These are phyloP conservation scores for Dactylonectria estremocensis DNA, from an alignment of 2,329 filamentous ascomycete genomes.

Conservation along the genomic window DNA sequence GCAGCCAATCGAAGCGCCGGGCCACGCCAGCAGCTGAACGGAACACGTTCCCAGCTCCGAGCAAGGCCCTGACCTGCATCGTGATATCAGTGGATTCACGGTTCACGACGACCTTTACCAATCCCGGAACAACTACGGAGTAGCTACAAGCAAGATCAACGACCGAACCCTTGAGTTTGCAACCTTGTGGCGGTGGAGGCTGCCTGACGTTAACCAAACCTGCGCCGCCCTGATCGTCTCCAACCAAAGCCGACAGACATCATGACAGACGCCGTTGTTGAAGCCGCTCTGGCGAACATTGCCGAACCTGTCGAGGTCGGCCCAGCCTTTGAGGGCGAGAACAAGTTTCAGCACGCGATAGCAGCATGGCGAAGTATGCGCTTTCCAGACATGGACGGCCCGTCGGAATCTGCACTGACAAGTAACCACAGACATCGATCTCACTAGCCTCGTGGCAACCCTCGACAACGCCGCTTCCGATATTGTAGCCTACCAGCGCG, in stretches of 20 bases:
- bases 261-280: conserved; percentile 54
- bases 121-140: conserved; percentile 25
- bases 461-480: conserved; percentile 96
- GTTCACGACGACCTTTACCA: conserved; percentile 13
- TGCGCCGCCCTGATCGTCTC: conserved; percentile 26
- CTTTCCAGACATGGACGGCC: not conserved
- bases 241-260: conserved; percentile 33
- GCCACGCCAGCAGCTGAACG: conserved; percentile 40
- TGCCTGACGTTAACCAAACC: conserved; percentile 39
- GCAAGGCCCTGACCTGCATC: conserved; percentile 17
- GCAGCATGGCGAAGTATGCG: conserved; percentile 91
- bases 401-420: conserved; percentile 36
- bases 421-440: conserved; percentile 79
- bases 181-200: conserved; percentile 30
- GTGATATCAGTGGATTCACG: conserved; percentile 17
- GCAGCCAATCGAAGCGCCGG: conserved; percentile 40
- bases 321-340: conserved; percentile 71
- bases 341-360: conserved; percentile 97
- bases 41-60: conserved; percentile 45
- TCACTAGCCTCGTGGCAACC: conserved; percentile 85
- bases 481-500: conserved; percentile 92
- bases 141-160: conserved; percentile 13
- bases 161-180: conserved; percentile 20
- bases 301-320: conserved; percentile 44
- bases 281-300: conserved; percentile 46